These are phyloP conservation scores for Fomitopsis palustris DNA, from an alignment of 1,284 basidiomycete genomes.

Conservation along the genomic window DNA sequence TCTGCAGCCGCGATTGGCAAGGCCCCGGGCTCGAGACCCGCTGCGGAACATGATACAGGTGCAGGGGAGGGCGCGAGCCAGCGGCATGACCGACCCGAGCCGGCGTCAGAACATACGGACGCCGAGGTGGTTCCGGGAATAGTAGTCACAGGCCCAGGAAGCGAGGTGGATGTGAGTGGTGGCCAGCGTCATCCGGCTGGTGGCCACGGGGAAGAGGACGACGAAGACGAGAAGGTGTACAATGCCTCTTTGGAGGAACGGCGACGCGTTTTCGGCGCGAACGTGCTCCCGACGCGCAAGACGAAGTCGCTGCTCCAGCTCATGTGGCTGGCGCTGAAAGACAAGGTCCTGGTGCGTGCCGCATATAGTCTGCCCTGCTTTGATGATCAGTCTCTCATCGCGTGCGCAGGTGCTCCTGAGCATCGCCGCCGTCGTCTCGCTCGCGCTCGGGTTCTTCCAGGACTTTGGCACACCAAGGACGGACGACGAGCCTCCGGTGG, in stretches of 20 bases:
- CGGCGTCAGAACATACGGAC: not conserved
- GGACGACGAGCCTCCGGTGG: slow-evolving; percentile 64
- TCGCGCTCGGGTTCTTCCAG: slow-evolving; percentile 93
- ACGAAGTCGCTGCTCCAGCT: slow-evolving; percentile 80
- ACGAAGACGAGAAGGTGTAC: slow-evolving; percentile 39
- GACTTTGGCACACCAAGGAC: slow-evolving; percentile 76
- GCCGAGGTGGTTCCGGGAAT: slow-evolving; percentile 34
- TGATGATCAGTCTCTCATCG: not conserved
- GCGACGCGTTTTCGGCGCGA: slow-evolving; percentile 77
- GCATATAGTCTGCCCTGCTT: not conserved
- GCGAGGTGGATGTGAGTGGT: slow-evolving; percentile 22
- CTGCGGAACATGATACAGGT: slow-evolving; percentile 15
- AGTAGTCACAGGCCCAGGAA: slow-evolving; percentile 41
- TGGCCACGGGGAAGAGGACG: slow-evolving; percentile 16
- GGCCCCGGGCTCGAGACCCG: slow-evolving; percentile 15
- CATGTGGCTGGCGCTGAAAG: slow-evolving; percentile 95
- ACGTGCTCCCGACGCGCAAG: slow-evolving; percentile 75
- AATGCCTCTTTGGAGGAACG: slow-evolving; percentile 62
- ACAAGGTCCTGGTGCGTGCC: slow-evolving; percentile 83
- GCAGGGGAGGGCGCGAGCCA: slow-evolving; percentile 27
- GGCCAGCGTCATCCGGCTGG: slow-evolving; percentile 17
- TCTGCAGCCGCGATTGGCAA: slow-evolving; percentile 16
- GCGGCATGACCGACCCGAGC: slow-evolving; percentile 33
- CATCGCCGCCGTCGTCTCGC: slow-evolving; percentile 88
- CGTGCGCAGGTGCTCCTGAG: slow-evolving; percentile 73